Percentiles rank a stretch among this genome's conserved stretches.
phyloP scores from a whole-genome alignment of 768 basidiomycete species.

The Sistotremastrum suecicum region DNA sequence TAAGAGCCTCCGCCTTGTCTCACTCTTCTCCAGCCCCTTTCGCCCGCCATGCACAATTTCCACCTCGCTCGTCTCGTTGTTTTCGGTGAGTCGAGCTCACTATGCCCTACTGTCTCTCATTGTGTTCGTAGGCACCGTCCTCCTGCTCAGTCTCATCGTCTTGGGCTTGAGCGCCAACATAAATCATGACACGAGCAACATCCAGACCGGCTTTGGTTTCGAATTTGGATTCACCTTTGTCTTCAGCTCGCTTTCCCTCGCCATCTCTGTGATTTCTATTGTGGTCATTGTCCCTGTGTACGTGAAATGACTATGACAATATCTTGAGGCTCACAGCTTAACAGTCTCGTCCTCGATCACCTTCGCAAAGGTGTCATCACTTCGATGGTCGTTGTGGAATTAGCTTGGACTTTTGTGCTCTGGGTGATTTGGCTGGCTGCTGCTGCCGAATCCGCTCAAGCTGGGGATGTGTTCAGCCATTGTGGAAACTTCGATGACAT shows the following conservation, averaged over 20 bases:
- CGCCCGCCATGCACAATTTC: too few species aligned
- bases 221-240: not conserved
- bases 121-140: not conserved
- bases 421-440: conserved; percentile 18
- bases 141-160: conserved; percentile 6
- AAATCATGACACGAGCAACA: not conserved
- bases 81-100: not conserved
- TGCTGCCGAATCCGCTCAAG: conserved; percentile 9
- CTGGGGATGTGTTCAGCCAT: conserved; percentile 2
- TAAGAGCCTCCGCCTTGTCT: too few species aligned
- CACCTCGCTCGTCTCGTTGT: not conserved
- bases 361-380: conserved; percentile 16
- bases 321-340: not conserved
- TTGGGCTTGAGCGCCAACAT: conserved; percentile 4
- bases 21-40: too few species aligned
- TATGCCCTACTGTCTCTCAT: not conserved
- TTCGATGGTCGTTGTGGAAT: conserved; percentile 17
- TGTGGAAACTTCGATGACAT: not conserved
- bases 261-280: conserved; percentile 14
- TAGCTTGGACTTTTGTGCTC: conserved; percentile 15
- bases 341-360: conserved; percentile 15
- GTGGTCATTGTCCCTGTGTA: conserved; percentile 14
- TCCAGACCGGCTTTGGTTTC: not conserved
- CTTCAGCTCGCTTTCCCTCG: not conserved
- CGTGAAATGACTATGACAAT: not conserved